Evolutionary conservation across 2,329 filamentous ascomycete species (phyloP).

Genomic region (Dothistroma septosporum): DNA sequence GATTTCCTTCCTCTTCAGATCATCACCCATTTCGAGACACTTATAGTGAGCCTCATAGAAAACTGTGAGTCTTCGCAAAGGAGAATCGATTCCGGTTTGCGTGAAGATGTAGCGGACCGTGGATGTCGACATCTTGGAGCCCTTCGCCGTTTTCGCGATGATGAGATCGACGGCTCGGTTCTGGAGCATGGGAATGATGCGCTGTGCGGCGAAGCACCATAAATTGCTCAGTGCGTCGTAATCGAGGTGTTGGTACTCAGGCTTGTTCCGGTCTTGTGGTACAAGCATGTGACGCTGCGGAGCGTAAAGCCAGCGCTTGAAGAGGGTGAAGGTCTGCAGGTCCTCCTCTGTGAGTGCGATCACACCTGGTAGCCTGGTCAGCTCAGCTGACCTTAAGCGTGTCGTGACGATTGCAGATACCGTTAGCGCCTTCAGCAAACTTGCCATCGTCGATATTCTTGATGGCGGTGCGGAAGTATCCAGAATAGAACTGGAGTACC

Average conservation of each 20-base stretch:
- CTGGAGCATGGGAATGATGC: slow-evolving; percentile 7
- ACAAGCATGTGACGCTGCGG: not conserved
- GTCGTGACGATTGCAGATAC: not conserved
- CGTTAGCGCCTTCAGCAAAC: slow-evolving; percentile 10
- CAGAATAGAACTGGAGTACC: slow-evolving; percentile 20
- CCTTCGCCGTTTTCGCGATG: not conserved
- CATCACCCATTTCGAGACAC: not conserved
- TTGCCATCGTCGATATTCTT: slow-evolving; percentile 11
- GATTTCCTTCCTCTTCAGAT: not conserved
- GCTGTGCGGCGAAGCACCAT: slow-evolving; percentile 14
- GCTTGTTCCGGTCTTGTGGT: not conserved
- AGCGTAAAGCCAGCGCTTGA: slow-evolving; percentile 21
- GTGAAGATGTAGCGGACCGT: not conserved
- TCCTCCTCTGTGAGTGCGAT: slow-evolving; percentile 17
- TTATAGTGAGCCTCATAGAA: not conserved
- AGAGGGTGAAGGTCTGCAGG: slow-evolving; percentile 11
- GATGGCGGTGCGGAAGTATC: slow-evolving; percentile 22
- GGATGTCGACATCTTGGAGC: not conserved
- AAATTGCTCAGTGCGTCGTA: not conserved
- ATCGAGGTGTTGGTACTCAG: not conserved
- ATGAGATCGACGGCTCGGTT: slow-evolving; percentile 1
- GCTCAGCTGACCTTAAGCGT: not conserved
- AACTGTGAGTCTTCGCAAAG: not conserved
- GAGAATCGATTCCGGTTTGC: not conserved
- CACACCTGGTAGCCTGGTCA: not conserved